Evolutionary conservation across 192 early-diverging fungal genomes (phyloP), one percentile per base, ranked within the genome.

Genomic region (Umbelopsis vinacea): DNA sequence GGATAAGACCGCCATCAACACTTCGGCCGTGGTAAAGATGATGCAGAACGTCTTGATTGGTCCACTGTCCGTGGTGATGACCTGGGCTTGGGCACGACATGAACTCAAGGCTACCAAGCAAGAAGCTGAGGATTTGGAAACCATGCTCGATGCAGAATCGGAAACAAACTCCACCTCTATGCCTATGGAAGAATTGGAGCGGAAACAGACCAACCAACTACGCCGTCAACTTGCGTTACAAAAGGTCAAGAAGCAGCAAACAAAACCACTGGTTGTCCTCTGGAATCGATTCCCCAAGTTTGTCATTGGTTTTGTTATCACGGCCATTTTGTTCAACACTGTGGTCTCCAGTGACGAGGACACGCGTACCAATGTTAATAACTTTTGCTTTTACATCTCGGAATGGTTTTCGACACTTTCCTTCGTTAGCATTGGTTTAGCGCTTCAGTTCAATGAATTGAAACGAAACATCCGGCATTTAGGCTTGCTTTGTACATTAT

Each of bases 21-120:
- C 85, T 5, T 70, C 85, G 19, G 85, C 83, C 46, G 85, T 86
- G 8, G 83, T 84, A 52, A 86, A 84, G 55, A 84, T 84, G 83
- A 78, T 86, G 47, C 83, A 86, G 53, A 86, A 86, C 46, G 79
- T 86, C 1, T 69, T 86, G 33, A 86, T 86, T 68, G 85, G 85
- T 7, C 85, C 85, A 19, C 76, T 86, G 29, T 79, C 79, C 24
- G 83, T 86, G 17, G 73, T 82, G 14, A 75, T 86, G 46, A 81
- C 85, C 6, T 81, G 74, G 23, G 81, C 73, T 7, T 86, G 85
- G 85, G 74, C 78, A 19, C 67, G 74, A 17, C 79, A 80, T 53
- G 85, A 81, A 57, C 43, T 81, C 12, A 46, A 66, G 43, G 47
- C 54, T 11, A 69, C 72, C 15, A 45, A 55, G 26, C 21, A 67